Evolutionary conservation across 2,329 filamentous ascomycete genomes (phyloP).

Genomic region (Fusarium sp.): DNA sequence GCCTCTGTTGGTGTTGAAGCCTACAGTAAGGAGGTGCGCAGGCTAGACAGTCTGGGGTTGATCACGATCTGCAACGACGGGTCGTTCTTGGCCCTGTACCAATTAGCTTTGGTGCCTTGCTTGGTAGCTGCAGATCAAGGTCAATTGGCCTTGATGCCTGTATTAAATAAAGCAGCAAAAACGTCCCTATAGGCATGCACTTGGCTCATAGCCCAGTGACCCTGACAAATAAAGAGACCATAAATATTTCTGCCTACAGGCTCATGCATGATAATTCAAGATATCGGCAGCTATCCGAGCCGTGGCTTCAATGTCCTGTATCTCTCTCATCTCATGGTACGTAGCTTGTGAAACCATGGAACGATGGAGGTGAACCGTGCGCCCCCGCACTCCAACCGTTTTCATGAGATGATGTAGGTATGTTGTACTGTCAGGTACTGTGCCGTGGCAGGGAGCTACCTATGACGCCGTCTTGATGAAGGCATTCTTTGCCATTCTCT

Average conservation of each 20-base stretch:
- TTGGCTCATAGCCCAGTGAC: too few relatives aligned
- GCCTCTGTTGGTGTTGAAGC: slow-evolving; percentile 9
- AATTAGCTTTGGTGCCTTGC: slow-evolving; percentile 29
- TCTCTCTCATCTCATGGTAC: not conserved
- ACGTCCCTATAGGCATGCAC: too few relatives aligned
- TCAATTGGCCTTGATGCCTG: not conserved
- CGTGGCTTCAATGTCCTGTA: not conserved
- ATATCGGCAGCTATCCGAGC: slow-evolving; percentile 14
- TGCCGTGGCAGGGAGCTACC: too few relatives aligned
- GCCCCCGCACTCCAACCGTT: slow-evolving; percentile 40
- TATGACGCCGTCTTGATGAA: slow-evolving; percentile 10
- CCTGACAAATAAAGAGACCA: not conserved
- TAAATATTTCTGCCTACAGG: not conserved
- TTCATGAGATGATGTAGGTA: slow-evolving; percentile 9
- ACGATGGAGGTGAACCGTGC: slow-evolving; percentile 29
- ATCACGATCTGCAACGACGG: slow-evolving; percentile 30
- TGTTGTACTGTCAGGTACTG: not conserved
- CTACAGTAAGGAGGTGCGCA: not conserved
- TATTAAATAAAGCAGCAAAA: not conserved
- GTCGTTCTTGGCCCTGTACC: slow-evolving; percentile 11
- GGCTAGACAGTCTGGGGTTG: slow-evolving; percentile 14
- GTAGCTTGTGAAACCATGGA: not conserved
- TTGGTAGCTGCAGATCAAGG: slow-evolving; percentile 24
- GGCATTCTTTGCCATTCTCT: not conserved
- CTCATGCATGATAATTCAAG: slow-evolving; percentile 7